Evolutionary conservation across 768 basidiomycete genomes (phyloP).

Genomic region (Naganishia vaughanmartiniae): DNA sequence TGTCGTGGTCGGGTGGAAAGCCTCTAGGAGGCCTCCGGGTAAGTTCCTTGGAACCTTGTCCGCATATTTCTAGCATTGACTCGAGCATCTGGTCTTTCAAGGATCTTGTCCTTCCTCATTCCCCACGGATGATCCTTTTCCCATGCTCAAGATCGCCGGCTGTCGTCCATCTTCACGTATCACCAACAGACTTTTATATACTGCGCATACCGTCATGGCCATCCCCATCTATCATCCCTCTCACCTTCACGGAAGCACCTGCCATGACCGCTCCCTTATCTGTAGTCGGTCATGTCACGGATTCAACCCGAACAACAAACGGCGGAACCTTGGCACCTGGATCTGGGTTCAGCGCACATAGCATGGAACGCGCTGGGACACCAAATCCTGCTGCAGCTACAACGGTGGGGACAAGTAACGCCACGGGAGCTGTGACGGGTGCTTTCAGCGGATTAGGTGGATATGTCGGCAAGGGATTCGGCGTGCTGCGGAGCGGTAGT

Average conservation of each 20-base stretch:
- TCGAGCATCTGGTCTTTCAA: constrained; percentile 45
- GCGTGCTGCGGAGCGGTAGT: constrained; percentile 28
- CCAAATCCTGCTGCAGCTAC: neutral
- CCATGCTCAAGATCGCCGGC: constrained; percentile 68
- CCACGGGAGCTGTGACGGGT: constrained; percentile 27
- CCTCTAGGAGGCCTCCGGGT: constrained; percentile 12
- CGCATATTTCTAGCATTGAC: neutral
- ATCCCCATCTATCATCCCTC: constrained; percentile 26
- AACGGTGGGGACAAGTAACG: neutral
- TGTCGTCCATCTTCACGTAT: constrained; percentile 62
- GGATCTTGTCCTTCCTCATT: constrained; percentile 83
- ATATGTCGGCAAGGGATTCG: constrained; percentile 47
- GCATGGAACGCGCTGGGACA: neutral
- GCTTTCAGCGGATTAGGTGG: constrained; percentile 49
- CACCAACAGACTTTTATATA: constrained; percentile 40
- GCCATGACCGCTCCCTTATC: constrained; percentile 32
- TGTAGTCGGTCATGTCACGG: constrained; percentile 13
- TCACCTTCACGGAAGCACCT: constrained; percentile 38
- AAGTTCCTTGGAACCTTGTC: neutral
- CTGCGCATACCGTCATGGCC: constrained; percentile 37
- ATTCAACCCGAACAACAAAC: neutral
- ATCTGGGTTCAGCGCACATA: neutral
- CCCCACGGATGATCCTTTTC: constrained; percentile 80
- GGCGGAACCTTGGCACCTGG: neutral
- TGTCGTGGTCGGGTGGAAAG: constrained; percentile 53